Evolutionary conservation across 352 stramenopile genomes (phyloP).

Genomic region (Pythium sukuiense): DNA sequence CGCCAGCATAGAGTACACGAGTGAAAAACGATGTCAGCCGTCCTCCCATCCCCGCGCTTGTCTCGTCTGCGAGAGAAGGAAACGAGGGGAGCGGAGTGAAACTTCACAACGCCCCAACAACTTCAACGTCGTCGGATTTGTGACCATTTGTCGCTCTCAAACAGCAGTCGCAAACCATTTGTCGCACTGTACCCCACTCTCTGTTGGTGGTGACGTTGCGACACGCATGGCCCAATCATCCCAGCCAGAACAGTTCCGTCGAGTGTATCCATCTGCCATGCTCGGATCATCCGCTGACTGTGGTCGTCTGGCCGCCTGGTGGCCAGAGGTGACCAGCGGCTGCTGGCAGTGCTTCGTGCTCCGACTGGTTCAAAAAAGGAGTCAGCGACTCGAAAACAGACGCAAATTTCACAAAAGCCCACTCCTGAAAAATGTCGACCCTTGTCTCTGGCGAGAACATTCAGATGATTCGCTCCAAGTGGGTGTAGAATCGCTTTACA

Average conservation of each 20-base stretch:
- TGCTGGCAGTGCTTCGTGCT: neutral
- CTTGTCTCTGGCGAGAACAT: conserved; percentile 24
- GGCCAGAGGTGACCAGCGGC: conserved; percentile 3
- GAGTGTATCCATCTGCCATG: neutral
- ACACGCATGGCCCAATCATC: conserved; percentile 15
- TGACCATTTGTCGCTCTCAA: conserved; percentile 22
- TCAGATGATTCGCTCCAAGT: conserved; percentile 15
- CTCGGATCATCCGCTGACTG: neutral
- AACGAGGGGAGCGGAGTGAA: conserved; percentile 19
- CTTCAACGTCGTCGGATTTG: conserved; percentile 31
- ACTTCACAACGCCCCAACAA: conserved; percentile 30
- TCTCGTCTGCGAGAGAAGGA: conserved; percentile 30
- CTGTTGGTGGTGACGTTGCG: conserved; percentile 12
- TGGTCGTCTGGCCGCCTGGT: neutral
- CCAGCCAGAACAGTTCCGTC: neutral
- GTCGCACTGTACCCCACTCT: neutral
- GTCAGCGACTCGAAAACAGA: conserved; percentile 9
- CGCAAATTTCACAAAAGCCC: conserved; percentile 1
- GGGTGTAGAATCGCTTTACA: conserved; percentile 17
- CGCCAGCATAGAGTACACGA: neutral
- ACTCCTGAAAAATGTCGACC: conserved; percentile 11
- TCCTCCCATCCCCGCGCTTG: conserved; percentile 22
- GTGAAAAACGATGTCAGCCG: conserved; percentile 3
- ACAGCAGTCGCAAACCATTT: neutral
- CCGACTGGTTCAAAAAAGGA: conserved; percentile 8